A percentile compares a stretch with the other conserved stretches of the same genome.
These are phyloP conservation scores for Cubamyces sp. DNA, from an alignment of 768 basidiomycete species.

Conservation along the genomic window DNA sequence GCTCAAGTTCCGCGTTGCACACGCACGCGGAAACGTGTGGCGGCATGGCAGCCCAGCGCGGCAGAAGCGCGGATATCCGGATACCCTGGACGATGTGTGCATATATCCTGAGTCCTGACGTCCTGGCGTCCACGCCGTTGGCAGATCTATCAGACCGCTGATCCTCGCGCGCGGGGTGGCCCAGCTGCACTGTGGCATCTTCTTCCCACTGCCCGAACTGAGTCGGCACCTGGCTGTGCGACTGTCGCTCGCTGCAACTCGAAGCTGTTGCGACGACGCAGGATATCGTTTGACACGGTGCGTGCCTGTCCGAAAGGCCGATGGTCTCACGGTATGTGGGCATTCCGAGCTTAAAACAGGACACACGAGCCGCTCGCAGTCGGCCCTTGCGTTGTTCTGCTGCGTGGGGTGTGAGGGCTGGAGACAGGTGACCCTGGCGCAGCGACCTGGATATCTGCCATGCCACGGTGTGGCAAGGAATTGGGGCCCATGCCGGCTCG, in stretches of 20 bases:
- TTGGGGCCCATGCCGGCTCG: slow-evolving; percentile 1
- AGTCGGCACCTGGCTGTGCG: slow-evolving; percentile 4
- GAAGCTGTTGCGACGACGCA: not conserved
- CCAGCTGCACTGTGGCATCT: not conserved
- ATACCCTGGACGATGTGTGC: not conserved
- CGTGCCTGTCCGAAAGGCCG: not conserved
- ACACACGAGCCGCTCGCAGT: too few species aligned
- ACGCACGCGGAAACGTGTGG: slow-evolving; percentile 9
- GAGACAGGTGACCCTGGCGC: slow-evolving; percentile 1
- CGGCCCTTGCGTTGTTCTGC: too few species aligned
- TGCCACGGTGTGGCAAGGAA: not conserved
- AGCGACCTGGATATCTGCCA: not conserved
- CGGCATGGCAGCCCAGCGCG: not conserved
- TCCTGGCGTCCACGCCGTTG: not conserved
- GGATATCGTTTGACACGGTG: not conserved
- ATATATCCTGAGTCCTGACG: not conserved
- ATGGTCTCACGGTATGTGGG: not conserved
- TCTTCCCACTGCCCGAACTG: not conserved
- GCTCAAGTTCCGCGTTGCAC: not conserved
- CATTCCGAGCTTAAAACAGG: not conserved
- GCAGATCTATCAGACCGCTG: slow-evolving; percentile 8
- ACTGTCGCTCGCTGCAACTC: too few species aligned
- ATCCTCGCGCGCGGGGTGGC: slow-evolving; percentile 9
- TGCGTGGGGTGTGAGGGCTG: too few species aligned
- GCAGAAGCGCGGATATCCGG: slow-evolving; percentile 5